Base-by-base conservation (phyloP, 2,329 filamentous ascomycete species). In the Chalaropsis ovoidea region DNA sequence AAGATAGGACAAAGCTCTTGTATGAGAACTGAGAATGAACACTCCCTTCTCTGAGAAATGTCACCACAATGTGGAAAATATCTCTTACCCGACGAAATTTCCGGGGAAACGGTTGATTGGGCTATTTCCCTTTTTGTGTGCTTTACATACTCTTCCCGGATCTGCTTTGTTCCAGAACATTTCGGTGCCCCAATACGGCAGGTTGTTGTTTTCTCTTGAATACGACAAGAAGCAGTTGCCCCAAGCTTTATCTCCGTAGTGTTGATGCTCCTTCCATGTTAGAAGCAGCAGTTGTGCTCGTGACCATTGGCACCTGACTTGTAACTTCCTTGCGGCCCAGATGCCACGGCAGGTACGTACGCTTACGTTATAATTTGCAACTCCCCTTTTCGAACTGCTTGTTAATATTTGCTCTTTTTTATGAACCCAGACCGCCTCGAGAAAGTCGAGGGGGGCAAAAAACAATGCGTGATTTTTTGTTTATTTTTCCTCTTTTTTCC, bases 221-320 rank as follows among this genome's bases (percentile, higher is more conserved):
- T 11, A 27, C 22, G n/a, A 7, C 19, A 27, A 15, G 22, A 52
- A 24, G 47, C 19, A 52, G 11, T 27, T 52, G 47, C 47, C 22
- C 22, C 2, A 22, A 52, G 47, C 47, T 27, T 39, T 62, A 47
- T 62, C 42, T 31, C 42, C 42, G 41, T 27, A 27, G 8, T 62
- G 15, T 19, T 62, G 13, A 52, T 62, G 42, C 61, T 35, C 42
- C 45, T 49, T 62, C 61, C 24, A 2, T 2, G 61, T 17, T 24
- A 27, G 31, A 49, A 35, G 24, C 15, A 2, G 5, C 19, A 8
- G 24, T 49, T 47, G 61, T 35, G 49, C 61, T 47, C 61, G 45
- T 62, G 61, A 62, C 61, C 43, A 11, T 17, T 22, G 19, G 19
- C 61, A 62, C 45, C 42, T 62, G 61, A 62, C 61, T 19, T 62